Evolutionary conservation across 2,329 filamentous ascomycete species (phyloP).

Genomic region (Tolypocladium ovalisporum): DNA sequence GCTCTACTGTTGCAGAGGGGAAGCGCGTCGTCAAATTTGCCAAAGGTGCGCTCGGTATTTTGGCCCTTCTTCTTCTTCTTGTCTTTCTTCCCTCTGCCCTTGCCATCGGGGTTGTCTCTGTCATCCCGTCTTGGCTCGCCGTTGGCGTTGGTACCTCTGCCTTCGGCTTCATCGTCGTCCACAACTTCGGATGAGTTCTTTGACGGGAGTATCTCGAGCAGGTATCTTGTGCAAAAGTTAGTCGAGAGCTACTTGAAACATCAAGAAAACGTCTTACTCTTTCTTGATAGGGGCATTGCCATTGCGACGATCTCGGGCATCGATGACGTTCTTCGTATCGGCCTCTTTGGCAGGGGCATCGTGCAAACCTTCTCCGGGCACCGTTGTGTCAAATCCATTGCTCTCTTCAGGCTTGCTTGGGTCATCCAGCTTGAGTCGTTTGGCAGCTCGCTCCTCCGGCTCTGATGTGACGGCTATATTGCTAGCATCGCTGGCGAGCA

Average conservation of each 20-base stretch:
- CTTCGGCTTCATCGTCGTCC: conserved; percentile 40
- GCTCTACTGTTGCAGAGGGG: conserved; percentile 67
- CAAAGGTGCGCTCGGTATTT: conserved; percentile 75
- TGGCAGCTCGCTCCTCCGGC: conserved; percentile 35
- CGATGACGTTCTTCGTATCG: conserved; percentile 9
- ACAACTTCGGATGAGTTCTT: conserved; percentile 14
- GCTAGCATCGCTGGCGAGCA: conserved; percentile 3
- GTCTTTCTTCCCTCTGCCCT: conserved; percentile 29
- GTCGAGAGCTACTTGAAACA: neutral
- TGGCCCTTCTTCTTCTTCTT: conserved; percentile 52
- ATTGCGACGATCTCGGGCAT: conserved; percentile 25
- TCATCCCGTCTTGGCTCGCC: conserved; percentile 42
- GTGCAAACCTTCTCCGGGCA: conserved; percentile 10
- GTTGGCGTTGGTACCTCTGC: conserved; percentile 19
- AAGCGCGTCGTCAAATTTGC: conserved; percentile 65
- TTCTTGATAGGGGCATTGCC: conserved; percentile 62
- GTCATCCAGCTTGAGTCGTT: conserved; percentile 45
- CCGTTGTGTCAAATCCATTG: conserved; percentile 1
- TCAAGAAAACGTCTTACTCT: conserved; percentile 41
- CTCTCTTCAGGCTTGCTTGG: conserved; percentile 8
- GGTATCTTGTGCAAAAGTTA: conserved; percentile 23
- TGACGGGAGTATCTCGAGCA: conserved; percentile 23
- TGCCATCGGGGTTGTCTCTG: conserved; percentile 34
- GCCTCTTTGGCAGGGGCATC: conserved; percentile 6
- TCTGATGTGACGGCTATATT: neutral